Evolutionary conservation across 495 filamentous ascomycete species (phyloP).

Genomic region (Achaetomiella virescens): DNA sequence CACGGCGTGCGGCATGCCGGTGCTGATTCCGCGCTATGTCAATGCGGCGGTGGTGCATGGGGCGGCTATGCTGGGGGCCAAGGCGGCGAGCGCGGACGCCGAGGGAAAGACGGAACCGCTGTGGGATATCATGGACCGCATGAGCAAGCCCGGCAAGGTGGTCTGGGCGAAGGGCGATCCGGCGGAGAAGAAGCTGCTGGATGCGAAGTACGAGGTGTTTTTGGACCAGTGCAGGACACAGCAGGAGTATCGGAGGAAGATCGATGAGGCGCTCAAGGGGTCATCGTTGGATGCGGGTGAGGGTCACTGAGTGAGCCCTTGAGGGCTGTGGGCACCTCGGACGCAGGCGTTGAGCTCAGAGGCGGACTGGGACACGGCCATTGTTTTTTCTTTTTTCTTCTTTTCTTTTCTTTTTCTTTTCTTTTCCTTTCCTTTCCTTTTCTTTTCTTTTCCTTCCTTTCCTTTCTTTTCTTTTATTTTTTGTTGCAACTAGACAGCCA

Average conservation of each 20-base stretch:
- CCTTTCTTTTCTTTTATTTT: no score
- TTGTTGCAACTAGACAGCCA: no score
- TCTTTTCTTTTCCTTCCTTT: no score
- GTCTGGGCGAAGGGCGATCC: slow-evolving; percentile 62
- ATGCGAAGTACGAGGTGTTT: slow-evolving; percentile 82
- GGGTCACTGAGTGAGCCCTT: background rate
- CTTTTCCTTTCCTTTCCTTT: no score
- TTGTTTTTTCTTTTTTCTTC: slow-evolving; percentile 6
- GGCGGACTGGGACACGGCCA: background rate
- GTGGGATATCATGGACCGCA: slow-evolving; percentile 95
- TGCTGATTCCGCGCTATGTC: slow-evolving; percentile 84
- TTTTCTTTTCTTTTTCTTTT: background rate
- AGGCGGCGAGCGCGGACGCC: slow-evolving; percentile 72
- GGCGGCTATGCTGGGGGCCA: slow-evolving; percentile 93
- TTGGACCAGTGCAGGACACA: slow-evolving; percentile 71
- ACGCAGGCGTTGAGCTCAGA: no score
- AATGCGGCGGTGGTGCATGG: slow-evolving; percentile 95
- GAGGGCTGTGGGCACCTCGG: background rate
- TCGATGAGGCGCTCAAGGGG: slow-evolving; percentile 56
- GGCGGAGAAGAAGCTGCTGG: slow-evolving; percentile 70
- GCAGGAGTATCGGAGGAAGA: slow-evolving; percentile 60
- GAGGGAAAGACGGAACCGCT: slow-evolving; percentile 77
- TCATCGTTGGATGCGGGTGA: slow-evolving; percentile 23
- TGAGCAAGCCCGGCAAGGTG: slow-evolving; percentile 87
- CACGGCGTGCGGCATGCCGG: slow-evolving; percentile 83